These are phyloP conservation scores for Thelonectria discophora DNA, from an alignment of 2,329 filamentous ascomycete species.

Conservation along the genomic window DNA sequence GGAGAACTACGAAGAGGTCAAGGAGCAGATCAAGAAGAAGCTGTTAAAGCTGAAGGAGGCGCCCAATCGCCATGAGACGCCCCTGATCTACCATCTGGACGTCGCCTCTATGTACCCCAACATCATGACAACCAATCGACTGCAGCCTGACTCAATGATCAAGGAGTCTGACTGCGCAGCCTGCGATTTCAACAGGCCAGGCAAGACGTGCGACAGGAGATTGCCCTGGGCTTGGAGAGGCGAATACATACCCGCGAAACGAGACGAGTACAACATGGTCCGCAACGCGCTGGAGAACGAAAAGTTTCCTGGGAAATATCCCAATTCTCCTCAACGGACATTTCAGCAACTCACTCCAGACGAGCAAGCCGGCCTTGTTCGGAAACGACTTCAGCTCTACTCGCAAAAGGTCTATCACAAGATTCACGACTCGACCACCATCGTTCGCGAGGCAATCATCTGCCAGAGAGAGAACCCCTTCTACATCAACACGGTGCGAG, in stretches of 20 bases:
- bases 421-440: slow-evolving; percentile 93
- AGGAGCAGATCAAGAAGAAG: slow-evolving; percentile 78
- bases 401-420: slow-evolving; percentile 99
- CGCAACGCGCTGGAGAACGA: slow-evolving; percentile 90
- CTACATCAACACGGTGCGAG: slow-evolving; percentile 94
- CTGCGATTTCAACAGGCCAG: slow-evolving; percentile 97
- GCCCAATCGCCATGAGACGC: slow-evolving; percentile 84
- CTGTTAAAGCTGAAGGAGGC: slow-evolving; percentile 79
- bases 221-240: slow-evolving; percentile 98
- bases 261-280: slow-evolving; percentile 99
- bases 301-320: slow-evolving; percentile 81
- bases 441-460: slow-evolving; percentile 94
- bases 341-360: slow-evolving; percentile 85
- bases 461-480: slow-evolving; percentile 98
- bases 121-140: slow-evolving; percentile 98
- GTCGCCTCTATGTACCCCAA: slow-evolving; percentile 99
- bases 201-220: slow-evolving; percentile 94
- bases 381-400: slow-evolving; percentile 90
- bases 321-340: slow-evolving; percentile 73
- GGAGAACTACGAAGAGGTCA: slow-evolving; percentile 85
- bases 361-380: slow-evolving; percentile 81
- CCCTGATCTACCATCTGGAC: slow-evolving; percentile 96
- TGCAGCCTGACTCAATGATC: slow-evolving; percentile 99
- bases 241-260: slow-evolving; percentile 93
- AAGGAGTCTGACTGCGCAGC: slow-evolving; percentile 94